These are phyloP conservation scores for Ceriops decandra DNA, from an alignment of 345 rosid genomes.

Conservation along the genomic window DNA sequence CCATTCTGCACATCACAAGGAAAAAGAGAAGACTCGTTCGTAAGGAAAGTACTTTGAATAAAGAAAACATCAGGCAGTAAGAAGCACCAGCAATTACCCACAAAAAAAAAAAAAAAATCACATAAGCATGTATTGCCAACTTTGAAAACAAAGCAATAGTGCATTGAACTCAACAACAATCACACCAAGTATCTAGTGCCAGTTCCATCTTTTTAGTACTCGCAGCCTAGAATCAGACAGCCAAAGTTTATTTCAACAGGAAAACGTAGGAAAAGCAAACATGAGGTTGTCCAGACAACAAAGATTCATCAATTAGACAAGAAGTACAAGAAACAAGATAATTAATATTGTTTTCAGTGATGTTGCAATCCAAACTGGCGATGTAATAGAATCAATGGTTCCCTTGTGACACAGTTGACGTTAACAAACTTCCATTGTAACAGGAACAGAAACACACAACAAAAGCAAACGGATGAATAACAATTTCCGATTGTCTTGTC, in stretches of 20 bases:
- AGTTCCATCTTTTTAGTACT: background rate
- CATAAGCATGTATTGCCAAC: too few species aligned
- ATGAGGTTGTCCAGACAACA: too few species aligned
- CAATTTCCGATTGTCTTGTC: background rate
- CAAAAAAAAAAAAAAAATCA: too few species aligned
- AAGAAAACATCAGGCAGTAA: background rate
- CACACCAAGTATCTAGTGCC: background rate
- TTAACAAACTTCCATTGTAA: background rate
- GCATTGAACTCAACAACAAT: background rate
- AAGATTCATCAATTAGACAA: too few species aligned
- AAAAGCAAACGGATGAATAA: background rate
- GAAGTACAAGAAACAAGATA: too few species aligned
- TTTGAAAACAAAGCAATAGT: background rate
- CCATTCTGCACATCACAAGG: constrained; percentile 53
- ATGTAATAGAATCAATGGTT: background rate
- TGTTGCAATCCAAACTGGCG: background rate
- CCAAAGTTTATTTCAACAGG: background rate
- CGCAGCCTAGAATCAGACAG: background rate
- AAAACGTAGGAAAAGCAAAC: background rate
- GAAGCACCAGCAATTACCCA: background rate
- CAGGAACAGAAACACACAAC: background rate
- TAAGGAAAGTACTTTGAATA: background rate
- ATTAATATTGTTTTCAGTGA: background rate
- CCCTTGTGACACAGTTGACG: background rate
- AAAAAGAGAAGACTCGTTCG: background rate